Evolutionary conservation across 1,139 yeast species (phyloP), one percentile per base, ranked within the genome.

Genomic region (Debaryomyces nepalensis): DNA sequence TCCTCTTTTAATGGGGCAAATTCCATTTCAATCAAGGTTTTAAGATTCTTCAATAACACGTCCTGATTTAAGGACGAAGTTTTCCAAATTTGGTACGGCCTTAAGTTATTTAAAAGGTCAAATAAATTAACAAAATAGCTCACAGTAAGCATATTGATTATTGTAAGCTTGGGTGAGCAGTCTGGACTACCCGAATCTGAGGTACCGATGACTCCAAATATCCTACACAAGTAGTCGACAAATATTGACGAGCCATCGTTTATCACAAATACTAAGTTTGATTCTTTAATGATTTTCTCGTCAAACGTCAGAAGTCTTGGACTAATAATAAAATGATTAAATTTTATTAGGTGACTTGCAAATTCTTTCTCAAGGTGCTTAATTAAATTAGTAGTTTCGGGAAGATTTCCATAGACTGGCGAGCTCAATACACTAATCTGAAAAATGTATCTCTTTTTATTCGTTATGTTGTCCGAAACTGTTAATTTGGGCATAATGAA

Each of bases 51-150:
- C n/a, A 61, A 34, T 10, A 69, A 48, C 26, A 54, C 56, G 4
- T 51, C 55, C 33, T 62, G 64, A 29, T 53, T 59, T 38, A 69
- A 52, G 2, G 73, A 64, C 2, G 73, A 54, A 2, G 74, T 57
- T 45, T 71, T 73, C 74, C 76, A 70, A 26, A 68, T 64, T 47
- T 70, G 76, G 42, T 58, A 61, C 0, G 78, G 78, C 31, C 57
- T 60, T 26, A 64, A 49, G 23, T 45, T 47, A 46, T 62, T 63
- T 30, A 71, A 67, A 23, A 72, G 53, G 9, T 70, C 75, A 46
- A 70, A 65, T 32, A 73, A 57, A 46, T 69, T 70, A 23, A 62
- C 53, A 42, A 73, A 73, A 50, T 70, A 73, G 49, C 72, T 72
- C 24, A 64, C 66, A 1, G 74, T 66, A 52, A 70, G 64, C 57